Base-by-base conservation (phyloP, 768 basidiomycete species). In the Suillus cothurnatus region DNA sequence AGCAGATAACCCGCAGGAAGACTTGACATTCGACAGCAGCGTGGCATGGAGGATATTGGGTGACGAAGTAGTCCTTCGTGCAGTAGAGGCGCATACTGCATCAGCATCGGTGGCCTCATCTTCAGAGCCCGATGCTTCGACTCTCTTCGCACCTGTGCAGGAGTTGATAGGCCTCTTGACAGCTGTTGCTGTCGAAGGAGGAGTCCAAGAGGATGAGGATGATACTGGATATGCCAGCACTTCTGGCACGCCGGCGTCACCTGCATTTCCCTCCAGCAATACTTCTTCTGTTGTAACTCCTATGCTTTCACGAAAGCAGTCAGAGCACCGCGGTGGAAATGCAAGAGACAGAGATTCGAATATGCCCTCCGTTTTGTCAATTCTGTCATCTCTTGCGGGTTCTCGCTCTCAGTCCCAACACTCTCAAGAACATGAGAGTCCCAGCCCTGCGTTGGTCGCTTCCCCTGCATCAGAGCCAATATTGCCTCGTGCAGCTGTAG, bases 1-100 rank as follows among this genome's bases (percentile, higher is more conserved):
- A 58, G 75, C 72, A 55, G 63, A 56, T 77, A 49, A 64, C 52
- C 41, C 53, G 62, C 47, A 66, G 67, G 78, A 79, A 62, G 72
- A 73, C 28, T 21, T 34, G 31, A 63, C 23, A 23, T 62, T 65
- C 38, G 66, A 74, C 43, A 72, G 77, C 59, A 64, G 75, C 47
- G 71, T 78, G 59, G 70, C 77, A 65, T 91, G 89, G 86, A 82
- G 81, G 50, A 83, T 92, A 55, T 75, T 92, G 5, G 90, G 86
- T 5, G 88, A 92, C 66, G 91, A 91, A 74, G 80, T 88, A 26
- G 89, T 91, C 6, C 72, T 86, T 53, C 81, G 85, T 59, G 80
- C 78, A 39, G 81, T 81, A 12, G 87, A 87, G 70, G 73, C 65
- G 26, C 72, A 74, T 31, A 60, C 36, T 69, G 64, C 43, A 26